Base-by-base conservation (phyloP, 2,329 filamentous ascomycete species). In the Samsoniella hepiali region DNA sequence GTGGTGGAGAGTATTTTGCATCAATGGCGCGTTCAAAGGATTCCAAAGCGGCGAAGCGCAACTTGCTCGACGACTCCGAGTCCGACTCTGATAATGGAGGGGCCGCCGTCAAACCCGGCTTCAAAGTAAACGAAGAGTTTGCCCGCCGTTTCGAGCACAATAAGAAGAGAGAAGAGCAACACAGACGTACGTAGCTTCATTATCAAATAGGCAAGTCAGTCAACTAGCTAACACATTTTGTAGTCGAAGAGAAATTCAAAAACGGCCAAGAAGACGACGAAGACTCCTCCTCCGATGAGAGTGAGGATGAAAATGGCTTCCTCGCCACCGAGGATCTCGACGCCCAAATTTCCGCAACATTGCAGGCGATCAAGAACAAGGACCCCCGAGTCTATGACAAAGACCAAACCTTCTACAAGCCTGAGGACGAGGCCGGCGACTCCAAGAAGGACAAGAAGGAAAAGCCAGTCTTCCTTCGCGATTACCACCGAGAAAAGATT, bases 401-500 rank as follows among this genome's bases (percentile, higher is more conserved):
- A 66, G 83, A 88, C 40, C 83, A 83, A 67, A 92, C 84, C 22
- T 98, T 98, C 78, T 97, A 93, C 77, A 79, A 81, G 47, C 81
- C 88, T 13, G 85, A 90, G 5, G 83, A 85, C 31, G 82, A 84
- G 3, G 73, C 74, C 42, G 70, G 71, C 13, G 71, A 71, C 5
- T 67, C 71, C 0, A 63, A 69, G 4, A 76, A 79, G 65, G 77
- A 80, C 49, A 88, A 89, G 75, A 88, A 89, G 73, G 88, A 95
- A 66, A 96, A 96, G 78, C 88, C 93, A 1, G 87, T 99, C 78
- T 91, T 86, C 65, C 81, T 99, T 62, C 86, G 86, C 68, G 93
- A 99, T 76, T 99, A 97, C 75, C 95, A 99, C 72, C 88, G 93
- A 66, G 87, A 95, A 75, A 96, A 94, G 70, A 81, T 97, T n/a